Evolutionary conservation across 1,284 basidiomycete species (phyloP), one percentile per base, ranked within the genome.

Genomic region (Xerocomus nothofagi): DNA sequence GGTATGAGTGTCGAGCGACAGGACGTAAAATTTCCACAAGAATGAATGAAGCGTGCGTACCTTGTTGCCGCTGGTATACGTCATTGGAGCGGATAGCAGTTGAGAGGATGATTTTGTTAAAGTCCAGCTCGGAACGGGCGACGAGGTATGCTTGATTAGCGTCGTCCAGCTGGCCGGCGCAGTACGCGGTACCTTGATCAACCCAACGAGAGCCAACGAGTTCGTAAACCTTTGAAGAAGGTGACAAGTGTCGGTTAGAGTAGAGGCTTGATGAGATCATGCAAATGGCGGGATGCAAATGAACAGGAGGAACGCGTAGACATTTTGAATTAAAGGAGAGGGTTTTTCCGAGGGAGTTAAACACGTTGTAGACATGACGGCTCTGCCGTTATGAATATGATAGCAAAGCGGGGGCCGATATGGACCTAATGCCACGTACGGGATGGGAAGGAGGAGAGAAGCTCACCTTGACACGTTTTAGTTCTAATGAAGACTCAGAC

Each of bases 121-220:
- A 81, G 58, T 84, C 80, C 41, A 81, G 73, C 69, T 95, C 93
- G 9, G 87, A 82, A 56, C 90, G 89, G 15, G 93, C 93, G 49
- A 94, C 82, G 42, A 95, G 80, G 50, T 90, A 75, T 0, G 93
- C 92, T 60, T 92, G 84, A 60, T 86, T 84, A 27, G 81, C 80
- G 39, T 84, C 78, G 61, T 91, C 84, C 60, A 92, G 88, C 60
- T 93, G 85, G 32, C 93, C 93, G 59, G 87, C 89, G 69, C 94
- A 96, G 66, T 93, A 90, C 0, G 94, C 95, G 18, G 94, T 97
- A 39, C 94, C 94, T 63, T 93, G 84, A 75, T 98, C 95, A 50
- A 87, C 81, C 94, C 94, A 98, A 46, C 84, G 83, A 51, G 88
- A 80, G 50, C 88, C 90, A 49, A 93, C 81, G 52, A 98, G 84